These are phyloP conservation scores for Candida vaughaniae DNA, from an alignment of 805 yeast genomes.

Conservation along the genomic window DNA sequence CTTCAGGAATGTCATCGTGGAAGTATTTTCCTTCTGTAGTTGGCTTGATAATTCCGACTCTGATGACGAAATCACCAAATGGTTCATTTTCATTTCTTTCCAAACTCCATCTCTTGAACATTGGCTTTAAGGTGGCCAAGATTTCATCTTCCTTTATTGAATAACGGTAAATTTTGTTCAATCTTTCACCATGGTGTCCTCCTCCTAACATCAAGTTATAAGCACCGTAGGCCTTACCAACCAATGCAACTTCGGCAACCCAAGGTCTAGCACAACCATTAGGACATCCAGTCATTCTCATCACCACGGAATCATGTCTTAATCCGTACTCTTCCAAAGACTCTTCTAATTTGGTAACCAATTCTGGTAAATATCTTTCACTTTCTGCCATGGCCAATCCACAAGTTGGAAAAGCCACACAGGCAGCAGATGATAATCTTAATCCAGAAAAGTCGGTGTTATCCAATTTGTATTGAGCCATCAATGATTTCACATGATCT, in stretches of 20 bases:
- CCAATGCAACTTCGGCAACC: conserved; percentile 94
- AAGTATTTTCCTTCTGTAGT: conserved; percentile 88
- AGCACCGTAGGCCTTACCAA: conserved; percentile 92
- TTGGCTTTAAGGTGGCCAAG: conserved; percentile 69
- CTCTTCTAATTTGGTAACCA: conserved; percentile 79
- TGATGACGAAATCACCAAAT: conserved; percentile 88
- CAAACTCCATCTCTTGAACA: conserved; percentile 91
- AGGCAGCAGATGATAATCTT: conserved; percentile 89
- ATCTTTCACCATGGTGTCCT: conserved; percentile 88
- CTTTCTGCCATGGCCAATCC: conserved; percentile 99
- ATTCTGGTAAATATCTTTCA: conserved; percentile 84
- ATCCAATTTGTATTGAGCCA: conserved; percentile 77
- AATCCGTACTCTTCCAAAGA: conserved; percentile 88
- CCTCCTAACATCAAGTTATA: conserved; percentile 95
- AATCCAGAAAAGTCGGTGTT: conserved; percentile 80
- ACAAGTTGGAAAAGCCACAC: conserved; percentile 98
- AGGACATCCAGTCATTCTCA: conserved; percentile 99
- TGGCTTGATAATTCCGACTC: conserved; percentile 84
- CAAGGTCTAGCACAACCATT: conserved; percentile 99
- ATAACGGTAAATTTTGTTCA: conserved; percentile 84
- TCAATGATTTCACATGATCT: conserved; percentile 56
- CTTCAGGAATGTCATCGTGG: conserved; percentile 92
- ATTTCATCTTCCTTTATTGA: conserved; percentile 91
- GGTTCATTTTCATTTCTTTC: conserved; percentile 92
- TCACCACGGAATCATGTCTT: conserved; percentile 89